phyloP scores from a whole-genome alignment of 306 rosid genomes.

The Pyrus betulifolia region DNA sequence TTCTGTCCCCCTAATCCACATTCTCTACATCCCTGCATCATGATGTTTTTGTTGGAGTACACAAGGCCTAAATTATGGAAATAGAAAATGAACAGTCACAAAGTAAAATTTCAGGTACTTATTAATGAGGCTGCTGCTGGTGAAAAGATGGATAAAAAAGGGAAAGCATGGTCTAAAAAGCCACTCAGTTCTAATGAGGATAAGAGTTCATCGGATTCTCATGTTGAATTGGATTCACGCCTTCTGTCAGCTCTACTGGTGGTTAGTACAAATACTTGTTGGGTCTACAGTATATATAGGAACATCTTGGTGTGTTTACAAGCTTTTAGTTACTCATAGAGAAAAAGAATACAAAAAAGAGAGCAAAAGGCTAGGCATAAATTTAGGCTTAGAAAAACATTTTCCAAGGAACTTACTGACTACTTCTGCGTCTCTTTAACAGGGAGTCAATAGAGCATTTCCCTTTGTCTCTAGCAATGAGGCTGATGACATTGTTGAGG shows the following conservation, averaged over 20 bases:
- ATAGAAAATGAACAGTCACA: background rate
- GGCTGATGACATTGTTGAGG: conserved; percentile 84
- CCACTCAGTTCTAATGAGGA: conserved; percentile 20
- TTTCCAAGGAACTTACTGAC: background rate
- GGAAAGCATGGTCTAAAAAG: conserved; percentile 27
- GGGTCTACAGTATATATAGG: background rate
- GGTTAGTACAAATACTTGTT: conserved; percentile 29
- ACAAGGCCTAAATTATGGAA: background rate
- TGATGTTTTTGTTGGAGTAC: background rate
- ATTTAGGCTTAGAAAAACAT: background rate
- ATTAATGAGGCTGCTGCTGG: conserved; percentile 43
- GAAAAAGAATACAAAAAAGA: background rate
- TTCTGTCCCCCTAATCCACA: background rate
- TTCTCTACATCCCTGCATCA: background rate
- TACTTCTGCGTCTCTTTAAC: conserved; percentile 12
- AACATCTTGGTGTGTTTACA: background rate
- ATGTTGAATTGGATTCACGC: conserved; percentile 75
- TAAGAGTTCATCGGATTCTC: conserved; percentile 39
- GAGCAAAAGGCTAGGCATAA: background rate
- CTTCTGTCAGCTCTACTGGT: conserved; percentile 80
- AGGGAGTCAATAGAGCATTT: conserved; percentile 97
- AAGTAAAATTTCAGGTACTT: conserved; percentile 49
- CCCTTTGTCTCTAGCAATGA: conserved; percentile 81
- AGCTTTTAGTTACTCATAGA: background rate
- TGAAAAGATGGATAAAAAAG: conserved; percentile 35